Base-by-base conservation (phyloP, 2,329 filamentous ascomycete genomes). In the Beauveria varroae region DNA sequence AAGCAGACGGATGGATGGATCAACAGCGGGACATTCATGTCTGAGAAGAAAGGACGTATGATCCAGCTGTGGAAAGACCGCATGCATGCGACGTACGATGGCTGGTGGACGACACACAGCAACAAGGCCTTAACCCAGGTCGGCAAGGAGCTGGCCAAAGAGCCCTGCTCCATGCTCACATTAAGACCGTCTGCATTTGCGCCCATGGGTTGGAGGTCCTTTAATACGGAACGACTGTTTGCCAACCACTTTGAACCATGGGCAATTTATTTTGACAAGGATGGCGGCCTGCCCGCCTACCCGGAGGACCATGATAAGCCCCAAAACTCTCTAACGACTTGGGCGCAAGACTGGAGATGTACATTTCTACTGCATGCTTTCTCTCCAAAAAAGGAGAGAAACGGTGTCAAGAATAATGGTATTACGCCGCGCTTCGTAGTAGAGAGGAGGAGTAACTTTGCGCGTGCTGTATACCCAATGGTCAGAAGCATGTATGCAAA, bases 101-200 rank as follows among this genome's bases (percentile, higher is more conserved):
- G 70, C 9, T 54, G 55, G 5, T 72, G 68, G 68, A 67, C 63
- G n/a, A 68, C 68, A 1, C 69, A 71, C 53, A 68, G 67, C 62
- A 69, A 71, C 63, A 49, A 41, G 5, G 63, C 67, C 9, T 61
- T 72, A 10, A 71, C 68, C 5, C 28, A 43, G 9, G 34, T 71
- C 12, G 65, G 75, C 14, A 86, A 87, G 66, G 76, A 77, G 62
- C 75, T 90, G 3, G 62, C 63, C 7, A 24, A 54, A 4, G 65
- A 66, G 43, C 62, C 68, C 7, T 65, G 68, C 22, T 65, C 69
- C 60, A 60, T 68, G 58, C 65, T 71, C 37, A 66, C 68, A 40
- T 52, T 71, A 62, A 64, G 67, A 16, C 65, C 61, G 10, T 56
- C 65, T 40, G 68, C 68, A 14, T 67, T 69, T 52, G 67, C 65